Base-by-base conservation (phyloP, 1,139 yeast genomes). In the Wickerhamomyces sp. region DNA sequence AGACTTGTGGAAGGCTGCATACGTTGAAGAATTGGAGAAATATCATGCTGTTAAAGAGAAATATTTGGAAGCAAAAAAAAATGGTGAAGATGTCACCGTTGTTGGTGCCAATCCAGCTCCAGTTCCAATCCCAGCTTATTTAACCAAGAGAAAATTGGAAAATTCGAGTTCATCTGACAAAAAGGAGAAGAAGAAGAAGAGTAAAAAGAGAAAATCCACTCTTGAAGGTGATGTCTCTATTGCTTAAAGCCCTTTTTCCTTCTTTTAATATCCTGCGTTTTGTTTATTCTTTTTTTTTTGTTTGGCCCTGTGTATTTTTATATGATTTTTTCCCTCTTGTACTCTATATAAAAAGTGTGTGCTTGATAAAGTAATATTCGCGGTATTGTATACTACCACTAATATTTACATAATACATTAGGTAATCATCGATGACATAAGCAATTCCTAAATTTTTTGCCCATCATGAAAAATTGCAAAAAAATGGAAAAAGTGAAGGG, bases 1-100 rank as follows among this genome's bases (percentile, higher is more conserved):
- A 65, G 77, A 75, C 48, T 76, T 78, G 56, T 90, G 94, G 93
- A 85, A 83, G 63, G 78, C 77, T 55, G 78, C 82, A 51, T 88
- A 89, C 64, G 79, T 76, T 52, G 74, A 74, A 45, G 87, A 85
- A 57, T 73, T 83, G 64, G 77, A 70, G 53, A 71, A 67, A 46
- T 88, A 88, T 66, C 84, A 81, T 55, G 72, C 67, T 48, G 82
- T 75, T 53, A 79, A 83, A 67, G 82, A 78, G 55, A 77, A 74
- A 50, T 89, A 87, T 63, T 69, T 81, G 52, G 72, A 71, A 51
- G 69, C 75, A 38, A 78, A 78, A 63, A 74, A 70, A 54, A 69
- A 70, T 37, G 78, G 77, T 34, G 46, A 53, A 33, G 45, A 54
- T 7, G 49, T 50, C 34, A 45, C 56, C 33, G 42, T 51, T 44